Evolutionary conservation across 1,139 yeast genomes (phyloP).

Genomic region (Geotrichum fermentans): DNA sequence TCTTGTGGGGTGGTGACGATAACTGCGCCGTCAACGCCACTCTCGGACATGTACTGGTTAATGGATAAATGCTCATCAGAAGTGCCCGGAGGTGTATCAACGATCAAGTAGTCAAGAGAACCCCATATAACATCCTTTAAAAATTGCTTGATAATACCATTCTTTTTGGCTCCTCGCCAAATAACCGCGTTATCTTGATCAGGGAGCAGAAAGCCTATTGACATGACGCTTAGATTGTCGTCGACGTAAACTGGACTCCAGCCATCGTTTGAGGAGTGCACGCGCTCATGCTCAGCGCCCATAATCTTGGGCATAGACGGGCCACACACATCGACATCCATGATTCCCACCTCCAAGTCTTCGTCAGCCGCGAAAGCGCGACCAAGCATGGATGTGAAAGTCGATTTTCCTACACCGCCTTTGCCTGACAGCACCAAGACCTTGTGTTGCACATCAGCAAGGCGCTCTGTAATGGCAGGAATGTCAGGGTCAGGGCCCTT

Average conservation of each 20-base stretch:
- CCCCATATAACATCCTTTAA: slow-evolving; percentile 97
- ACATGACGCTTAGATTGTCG: slow-evolving; percentile 92
- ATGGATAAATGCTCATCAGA: slow-evolving; percentile 94
- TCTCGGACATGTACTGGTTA: slow-evolving; percentile 79
- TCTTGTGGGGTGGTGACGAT: slow-evolving; percentile 97
- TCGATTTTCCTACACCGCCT: slow-evolving; percentile 98
- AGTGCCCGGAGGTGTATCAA: slow-evolving; percentile 98
- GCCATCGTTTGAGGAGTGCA: slow-evolving; percentile 86
- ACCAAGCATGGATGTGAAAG: slow-evolving; percentile 88
- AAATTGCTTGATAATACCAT: slow-evolving; percentile 88
- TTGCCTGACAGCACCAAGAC: slow-evolving; percentile 85
- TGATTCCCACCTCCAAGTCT: slow-evolving; percentile 83
- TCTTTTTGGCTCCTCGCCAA: slow-evolving; percentile 96
- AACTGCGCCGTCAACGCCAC: slow-evolving; percentile 92
- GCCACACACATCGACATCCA: slow-evolving; percentile 97
- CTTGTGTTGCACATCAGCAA: slow-evolving; percentile 71
- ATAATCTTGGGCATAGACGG: slow-evolving; percentile 94
- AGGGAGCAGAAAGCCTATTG: slow-evolving; percentile 93
- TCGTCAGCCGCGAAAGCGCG: slow-evolving; percentile 95
- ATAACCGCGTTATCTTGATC: slow-evolving; percentile 90
- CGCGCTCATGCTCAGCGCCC: slow-evolving; percentile 81
- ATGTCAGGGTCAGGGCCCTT: slow-evolving; percentile 96
- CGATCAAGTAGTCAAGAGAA: slow-evolving; percentile 76
- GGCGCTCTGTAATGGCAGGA: slow-evolving; percentile 65
- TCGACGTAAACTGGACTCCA: slow-evolving; percentile 97